These are phyloP conservation scores for Poa pratensis DNA, from an alignment of 176 grass and related monocot genomes.

Conservation along the genomic window DNA sequence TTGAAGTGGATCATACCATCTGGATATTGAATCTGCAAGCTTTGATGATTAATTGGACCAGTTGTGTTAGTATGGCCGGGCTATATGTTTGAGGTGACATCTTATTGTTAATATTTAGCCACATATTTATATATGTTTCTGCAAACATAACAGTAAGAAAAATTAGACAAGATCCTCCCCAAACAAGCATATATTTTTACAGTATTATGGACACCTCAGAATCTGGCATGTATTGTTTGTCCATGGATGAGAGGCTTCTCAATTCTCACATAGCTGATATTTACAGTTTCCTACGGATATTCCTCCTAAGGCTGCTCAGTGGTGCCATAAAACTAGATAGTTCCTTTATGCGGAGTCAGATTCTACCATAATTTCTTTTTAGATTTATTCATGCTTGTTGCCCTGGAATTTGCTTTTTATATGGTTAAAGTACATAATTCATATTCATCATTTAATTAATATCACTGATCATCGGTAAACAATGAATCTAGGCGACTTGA, in stretches of 20 bases:
- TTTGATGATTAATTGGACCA: constrained; percentile 9
- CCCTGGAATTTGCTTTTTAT: constrained; percentile 12
- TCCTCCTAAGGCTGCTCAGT: not conserved
- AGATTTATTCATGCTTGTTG: constrained; percentile 24
- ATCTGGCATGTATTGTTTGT: not conserved
- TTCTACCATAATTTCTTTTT: constrained; percentile 20
- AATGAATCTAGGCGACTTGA: constrained; percentile 48
- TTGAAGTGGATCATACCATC: not conserved
- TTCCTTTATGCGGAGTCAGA: not conserved
- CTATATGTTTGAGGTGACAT: constrained; percentile 7
- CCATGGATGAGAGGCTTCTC: not conserved
- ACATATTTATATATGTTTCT: not conserved
- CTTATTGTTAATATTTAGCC: not conserved
- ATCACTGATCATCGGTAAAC: constrained; percentile 36
- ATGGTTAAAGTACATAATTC: constrained; percentile 19
- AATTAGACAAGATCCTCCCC: not conserved
- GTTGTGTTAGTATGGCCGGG: not conserved
- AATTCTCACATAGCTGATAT: not conserved
- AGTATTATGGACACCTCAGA: not conserved
- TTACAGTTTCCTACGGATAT: not conserved
- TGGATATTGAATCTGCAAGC: not conserved
- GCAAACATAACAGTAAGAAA: not conserved
- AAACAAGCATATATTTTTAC: constrained; percentile 16
- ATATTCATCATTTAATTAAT: constrained; percentile 14
- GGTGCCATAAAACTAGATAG: constrained; percentile 19